phyloP scores from a whole-genome alignment of 805 yeast genomes.

The Pichia thaimueangensis region DNA sequence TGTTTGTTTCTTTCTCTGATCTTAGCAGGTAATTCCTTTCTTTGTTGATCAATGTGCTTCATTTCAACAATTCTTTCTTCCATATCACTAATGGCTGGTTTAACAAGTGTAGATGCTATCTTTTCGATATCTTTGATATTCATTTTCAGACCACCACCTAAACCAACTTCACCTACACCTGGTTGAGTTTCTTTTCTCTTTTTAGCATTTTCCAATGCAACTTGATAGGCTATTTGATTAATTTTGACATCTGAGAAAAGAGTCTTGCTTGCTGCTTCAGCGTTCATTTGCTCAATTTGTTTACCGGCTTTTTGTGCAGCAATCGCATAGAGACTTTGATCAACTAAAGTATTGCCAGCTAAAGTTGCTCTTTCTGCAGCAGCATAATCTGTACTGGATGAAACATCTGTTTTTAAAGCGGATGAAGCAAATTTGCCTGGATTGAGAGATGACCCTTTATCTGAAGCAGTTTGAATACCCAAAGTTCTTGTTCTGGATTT shows the following conservation, averaged over 20 bases:
- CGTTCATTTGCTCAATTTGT: conserved; percentile 24
- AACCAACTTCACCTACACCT: conserved; percentile 50
- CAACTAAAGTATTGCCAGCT: conserved; percentile 33
- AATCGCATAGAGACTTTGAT: conserved; percentile 38
- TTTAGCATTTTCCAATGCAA: conserved; percentile 64
- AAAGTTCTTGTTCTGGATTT: conserved; percentile 17
- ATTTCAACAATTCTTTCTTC: conserved; percentile 53
- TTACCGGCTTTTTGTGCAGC: conserved; percentile 48
- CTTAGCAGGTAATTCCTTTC: conserved; percentile 34
- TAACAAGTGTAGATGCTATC: conserved; percentile 73
- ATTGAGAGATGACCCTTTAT: conserved; percentile 26
- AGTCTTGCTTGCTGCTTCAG: conserved; percentile 20
- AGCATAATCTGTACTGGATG: conserved; percentile 24
- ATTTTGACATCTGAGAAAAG: conserved; percentile 27
- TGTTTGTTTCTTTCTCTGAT: conserved; percentile 36
- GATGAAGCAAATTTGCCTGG: conserved; percentile 48
- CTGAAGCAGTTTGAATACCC: conserved; percentile 39
- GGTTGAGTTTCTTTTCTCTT: conserved; percentile 41
- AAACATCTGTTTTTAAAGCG: conserved; percentile 31
- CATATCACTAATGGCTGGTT: conserved; percentile 77
- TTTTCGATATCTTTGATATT: conserved; percentile 67
- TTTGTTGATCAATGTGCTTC: conserved; percentile 55
- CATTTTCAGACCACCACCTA: conserved; percentile 87
- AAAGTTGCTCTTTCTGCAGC: conserved; percentile 34
- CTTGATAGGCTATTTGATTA: conserved; percentile 67